Base-by-base conservation (phyloP, 352 stramenopile genomes). In the Phytophthora capsici region DNA sequence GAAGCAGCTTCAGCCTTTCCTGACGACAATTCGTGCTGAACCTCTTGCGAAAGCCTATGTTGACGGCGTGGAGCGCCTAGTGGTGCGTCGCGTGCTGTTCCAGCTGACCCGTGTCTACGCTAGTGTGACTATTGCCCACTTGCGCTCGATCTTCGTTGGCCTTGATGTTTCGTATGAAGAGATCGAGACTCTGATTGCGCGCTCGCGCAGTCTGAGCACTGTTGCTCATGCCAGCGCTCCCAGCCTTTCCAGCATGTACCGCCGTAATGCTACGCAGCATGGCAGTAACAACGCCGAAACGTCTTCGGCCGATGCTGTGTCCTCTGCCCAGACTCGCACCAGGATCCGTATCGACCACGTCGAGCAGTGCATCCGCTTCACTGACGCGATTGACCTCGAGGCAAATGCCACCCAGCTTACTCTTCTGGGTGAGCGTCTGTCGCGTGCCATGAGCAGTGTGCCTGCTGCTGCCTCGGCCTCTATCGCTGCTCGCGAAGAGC, bases 181-280 rank as follows among this genome's bases (percentile, higher is more conserved):
- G 36, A 96, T 98, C 47, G 90, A 95, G 63, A 75, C 90, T 36
- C 73, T 97, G 14, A 96, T 98, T 48, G 81, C 90, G 23, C 82
- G 90, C 50, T 86, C 82, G 25, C 83, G 91, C 41, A 83, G 83
- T 49, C 64, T 89, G 37, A 90, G 74, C 64, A 90, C 76, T 28
- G 80, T 89, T 25, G 79, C 78, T 0, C 71, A 86, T 46, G 63
- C 78, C n/a, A 90, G 81, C 67, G 80, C 76, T 10, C 82, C 77
- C 8, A 91, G 75, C 54, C 58, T 89, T 22, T 88, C 82, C 37
- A 77, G 80, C 57, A 85, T 89, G 71, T 91, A 89, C 66, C 68
- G 69, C 23, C 69, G 69, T n/a, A 77, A 74, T 56, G 65, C 77
- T 22, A 87, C 82, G 40, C 73, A 80, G 46, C 49, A 79, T 53